Evolutionary conservation across 371 early-diverging fungal genomes (phyloP), one percentile per base, ranked within the genome.

Genomic region (Mucor piriformis): DNA sequence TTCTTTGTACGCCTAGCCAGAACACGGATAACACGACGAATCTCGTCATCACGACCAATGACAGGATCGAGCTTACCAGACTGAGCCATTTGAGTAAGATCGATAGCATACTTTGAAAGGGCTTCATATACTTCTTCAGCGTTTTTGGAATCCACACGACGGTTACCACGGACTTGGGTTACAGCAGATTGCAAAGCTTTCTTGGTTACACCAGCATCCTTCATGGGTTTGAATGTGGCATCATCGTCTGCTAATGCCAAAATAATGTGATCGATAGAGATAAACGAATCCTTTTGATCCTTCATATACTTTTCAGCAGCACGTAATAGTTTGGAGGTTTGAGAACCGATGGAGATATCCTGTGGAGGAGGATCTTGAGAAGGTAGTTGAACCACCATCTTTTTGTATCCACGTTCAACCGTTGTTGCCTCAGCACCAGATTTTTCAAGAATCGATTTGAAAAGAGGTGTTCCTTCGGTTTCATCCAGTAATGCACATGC

Each of bases 41-140:
- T 94, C 57, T 92, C 92, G 62, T 89, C 87, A 57, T 92, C 93
- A 59, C 95, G 81, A n/a, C 95, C 95, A 69, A 94, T 92, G 27
- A 94, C 93, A 13, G 93, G 95, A 73, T 92, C 93, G 20, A 92
- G 78, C 50, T 89, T 84, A 44, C 92, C 92, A 25, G 78, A 76
- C 35, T 82, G 69, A 2, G 95, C 95, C 68, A 88, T 81, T 53
- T 85, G 85, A 3, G 93, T 92, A 68, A 94, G 73, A 61, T 94
- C 92, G n/a, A 97, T 86, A 13, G 96, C 97, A 77, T 98, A 99
- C 67, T 99, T 95, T 48, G 84, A 81, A 15, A 98, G 83, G 3
- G 96, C 95, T 49, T 87, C 83, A 57, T 90, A 77, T 68, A 92
- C 88, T 16, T 88, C 89, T 69, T 98, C 98, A 24, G 94, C 94